Evolutionary conservation across 2,329 filamentous ascomycete species (phyloP).

Genomic region (Epichloe sibirici): DNA sequence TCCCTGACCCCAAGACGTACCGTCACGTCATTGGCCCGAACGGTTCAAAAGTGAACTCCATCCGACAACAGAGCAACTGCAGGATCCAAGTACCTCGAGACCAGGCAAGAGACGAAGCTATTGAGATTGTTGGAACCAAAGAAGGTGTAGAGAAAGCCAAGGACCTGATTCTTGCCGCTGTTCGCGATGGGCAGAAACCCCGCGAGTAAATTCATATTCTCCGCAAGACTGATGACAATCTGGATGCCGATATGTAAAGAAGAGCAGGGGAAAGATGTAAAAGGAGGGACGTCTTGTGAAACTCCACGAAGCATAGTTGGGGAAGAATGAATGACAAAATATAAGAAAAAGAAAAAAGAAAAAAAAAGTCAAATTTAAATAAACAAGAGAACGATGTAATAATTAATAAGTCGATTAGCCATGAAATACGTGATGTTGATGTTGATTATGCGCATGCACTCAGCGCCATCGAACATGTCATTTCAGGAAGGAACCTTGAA

Average conservation of each 20-base stretch:
- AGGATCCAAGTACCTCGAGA: conserved; percentile 87
- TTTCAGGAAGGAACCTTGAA: no score
- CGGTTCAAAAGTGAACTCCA: conserved; percentile 83
- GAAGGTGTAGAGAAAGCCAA: conserved; percentile 79
- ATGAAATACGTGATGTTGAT: not conserved
- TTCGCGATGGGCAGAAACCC: conserved; percentile 45
- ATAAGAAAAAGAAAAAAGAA: not conserved
- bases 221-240: not conserved
- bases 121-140: conserved; percentile 72
- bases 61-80: conserved; percentile 84
- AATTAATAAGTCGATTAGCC: not conserved
- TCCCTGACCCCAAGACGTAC: conserved; percentile 83
- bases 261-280: not conserved
- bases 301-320: not conserved
- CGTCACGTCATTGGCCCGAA: conserved; percentile 80
- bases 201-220: conserved; percentile 14
- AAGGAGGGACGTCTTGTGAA: not conserved
- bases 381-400: not conserved
- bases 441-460: no score
- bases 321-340: not conserved
- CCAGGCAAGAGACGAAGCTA: conserved; percentile 64
- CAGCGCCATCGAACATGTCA: no score
- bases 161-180: conserved; percentile 76
- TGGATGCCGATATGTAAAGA: not conserved
- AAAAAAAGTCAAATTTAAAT: not conserved